Evolutionary conservation across 2,329 filamentous ascomycete species (phyloP).

Genomic region (Chrysoporthe deuterocubensis): DNA sequence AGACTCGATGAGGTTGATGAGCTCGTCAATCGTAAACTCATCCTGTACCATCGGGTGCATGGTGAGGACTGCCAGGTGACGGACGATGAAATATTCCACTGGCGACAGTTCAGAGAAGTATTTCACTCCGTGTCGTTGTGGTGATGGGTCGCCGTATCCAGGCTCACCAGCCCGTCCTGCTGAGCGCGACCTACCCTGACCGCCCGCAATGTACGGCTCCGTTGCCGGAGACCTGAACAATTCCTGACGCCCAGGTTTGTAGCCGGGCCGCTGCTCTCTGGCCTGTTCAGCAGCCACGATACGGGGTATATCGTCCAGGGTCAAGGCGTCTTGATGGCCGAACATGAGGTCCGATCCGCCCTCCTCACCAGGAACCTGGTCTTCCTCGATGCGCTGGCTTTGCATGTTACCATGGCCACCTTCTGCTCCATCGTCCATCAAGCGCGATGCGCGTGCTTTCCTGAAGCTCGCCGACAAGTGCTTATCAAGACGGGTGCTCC

Average conservation of each 20-base stretch:
- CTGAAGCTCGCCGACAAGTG: conserved; percentile 91
- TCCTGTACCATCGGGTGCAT: conserved; percentile 92
- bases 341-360: conserved; percentile 81
- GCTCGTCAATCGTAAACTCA: conserved; percentile 91
- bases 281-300: conserved; percentile 96
- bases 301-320: conserved; percentile 92
- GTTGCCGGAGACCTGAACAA: conserved; percentile 60
- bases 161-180: conserved; percentile 55
- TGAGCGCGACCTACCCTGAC: conserved; percentile 68
- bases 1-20: conserved; percentile 90
- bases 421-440: conserved; percentile 82
- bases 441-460: conserved; percentile 85
- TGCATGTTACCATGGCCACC: conserved; percentile 58
- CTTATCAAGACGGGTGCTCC: conserved; percentile 92
- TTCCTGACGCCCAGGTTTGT: conserved; percentile 74
- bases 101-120: conserved; percentile 97
- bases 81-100: conserved; percentile 95
- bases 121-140: conserved; percentile 65
- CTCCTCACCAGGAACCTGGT: conserved; percentile 71
- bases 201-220: conserved; percentile 69
- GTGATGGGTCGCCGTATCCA: conserved; percentile 56
- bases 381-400: conserved; percentile 77
- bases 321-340: conserved; percentile 87
- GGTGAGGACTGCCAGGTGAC: conserved; percentile 90
- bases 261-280: conserved; percentile 78